Conservation (phyloP, 306 rosid species). For the Pueraria montana region DNA sequence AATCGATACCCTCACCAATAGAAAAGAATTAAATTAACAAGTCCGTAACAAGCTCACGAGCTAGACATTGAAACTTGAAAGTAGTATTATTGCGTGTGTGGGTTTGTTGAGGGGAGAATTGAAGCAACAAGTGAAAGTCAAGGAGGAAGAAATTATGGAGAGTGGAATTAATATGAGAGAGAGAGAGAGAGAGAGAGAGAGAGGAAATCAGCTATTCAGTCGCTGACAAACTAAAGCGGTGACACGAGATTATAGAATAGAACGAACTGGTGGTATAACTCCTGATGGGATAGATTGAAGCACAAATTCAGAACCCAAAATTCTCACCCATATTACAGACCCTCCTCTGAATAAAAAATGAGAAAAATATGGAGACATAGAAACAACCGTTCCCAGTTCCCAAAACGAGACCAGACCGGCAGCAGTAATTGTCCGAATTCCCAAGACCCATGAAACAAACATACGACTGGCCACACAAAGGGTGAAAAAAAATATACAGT, state of each 20-base stretch:
- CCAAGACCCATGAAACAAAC: slow-evolving; percentile 65
- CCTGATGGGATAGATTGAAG: slow-evolving; percentile 33
- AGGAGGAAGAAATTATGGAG: slow-evolving; percentile 13
- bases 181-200: not conserved
- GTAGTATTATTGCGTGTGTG: slow-evolving; percentile 1
- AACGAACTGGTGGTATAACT: slow-evolving; percentile 3
- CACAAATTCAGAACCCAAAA: slow-evolving; percentile 23
- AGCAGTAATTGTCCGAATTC: slow-evolving; percentile 57
- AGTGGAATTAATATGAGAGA: not conserved
- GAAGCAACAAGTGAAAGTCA: not conserved
- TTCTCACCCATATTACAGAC: not conserved
- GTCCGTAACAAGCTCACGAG: not conserved
- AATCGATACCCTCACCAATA: not conserved
- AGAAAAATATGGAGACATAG: not conserved
- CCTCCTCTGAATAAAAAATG: not conserved
- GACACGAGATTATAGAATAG: slow-evolving; percentile 47
- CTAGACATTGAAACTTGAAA: not conserved
- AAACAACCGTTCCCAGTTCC: slow-evolving; percentile 53
- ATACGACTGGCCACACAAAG: slow-evolving; percentile 60
- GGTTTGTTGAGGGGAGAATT: not conserved
- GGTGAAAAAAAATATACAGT: not conserved
- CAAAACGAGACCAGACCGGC: slow-evolving; percentile 45
- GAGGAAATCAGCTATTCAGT: slow-evolving; percentile 15
- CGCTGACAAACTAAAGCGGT: slow-evolving; percentile 40
- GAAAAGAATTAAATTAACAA: no score